Evolutionary conservation across 768 basidiomycete species (phyloP), one percentile per base, ranked within the genome.

Genomic region (Daedalea quercina): DNA sequence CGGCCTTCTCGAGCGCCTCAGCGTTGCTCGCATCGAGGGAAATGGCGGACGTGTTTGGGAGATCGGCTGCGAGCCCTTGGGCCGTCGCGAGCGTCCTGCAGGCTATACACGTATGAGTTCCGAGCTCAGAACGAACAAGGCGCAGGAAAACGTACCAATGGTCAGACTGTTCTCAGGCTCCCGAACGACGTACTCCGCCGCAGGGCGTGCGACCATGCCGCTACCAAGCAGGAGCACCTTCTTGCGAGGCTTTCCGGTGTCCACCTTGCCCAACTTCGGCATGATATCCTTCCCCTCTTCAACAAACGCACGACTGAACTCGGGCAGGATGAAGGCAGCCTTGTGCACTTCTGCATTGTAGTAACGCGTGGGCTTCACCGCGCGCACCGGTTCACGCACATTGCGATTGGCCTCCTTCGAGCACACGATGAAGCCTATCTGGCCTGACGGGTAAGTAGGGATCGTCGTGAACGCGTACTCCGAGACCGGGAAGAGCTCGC

Each of bases 401-500:
- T 88, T 81, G 49, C 90, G 77, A 24, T 73, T 76, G 15, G 73
- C 69, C 25, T 85, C 85, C 70, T 88, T 94, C 51, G 93, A 85
- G 68, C 88, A 90, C 44, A 97, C 76, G 59, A 94, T 78, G 73
- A 94, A 94, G 22, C 96, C 94, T 63, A 98, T 99, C 66, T 94
- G 94, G 34, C 96, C 96, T n/a, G 90, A 87, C 19, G 96, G 96
- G 71, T 99, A 99, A 15, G 94, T 96, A 0, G 95, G 95, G 59
- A 98, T 94, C 20, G 94, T 97, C 55, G 94, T 94, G 71, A 79
- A 96, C 15, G 93, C 96, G 67, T 96, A 99, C 64, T 92, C 87
- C 37, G 84, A 76, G 17, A 81, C 79, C 35, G 87, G 77, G 76
- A 97, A 99, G 55, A 96, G 70, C 44, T 73, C 70, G 51, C 79